Evolutionary conservation across 2,329 filamentous ascomycete genomes (phyloP).

Genomic region (Trichoderma sp.): DNA sequence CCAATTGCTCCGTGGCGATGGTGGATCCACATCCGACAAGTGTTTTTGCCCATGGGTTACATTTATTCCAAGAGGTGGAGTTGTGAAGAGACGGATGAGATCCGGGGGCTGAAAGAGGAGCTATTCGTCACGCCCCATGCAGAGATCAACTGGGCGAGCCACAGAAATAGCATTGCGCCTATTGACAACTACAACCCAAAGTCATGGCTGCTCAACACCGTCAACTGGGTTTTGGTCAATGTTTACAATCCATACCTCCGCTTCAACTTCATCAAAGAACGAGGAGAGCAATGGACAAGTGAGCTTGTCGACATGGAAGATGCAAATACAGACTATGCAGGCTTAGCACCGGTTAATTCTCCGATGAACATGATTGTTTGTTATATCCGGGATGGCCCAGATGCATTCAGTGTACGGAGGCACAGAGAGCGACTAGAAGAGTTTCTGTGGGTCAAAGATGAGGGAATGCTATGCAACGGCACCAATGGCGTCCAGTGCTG

Average conservation of each 20-base stretch:
- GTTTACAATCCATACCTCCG: conserved; percentile 81
- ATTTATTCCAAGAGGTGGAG: conserved; percentile 82
- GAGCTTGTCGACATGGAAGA: conserved; percentile 88
- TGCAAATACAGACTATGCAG: conserved; percentile 83
- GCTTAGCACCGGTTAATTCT: conserved; percentile 84
- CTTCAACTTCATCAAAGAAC: conserved; percentile 62
- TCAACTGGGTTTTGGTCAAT: conserved; percentile 77
- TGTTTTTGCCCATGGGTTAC: conserved; percentile 92
- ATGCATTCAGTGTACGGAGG: conserved; percentile 68
- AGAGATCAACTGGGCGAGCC: conserved; percentile 71
- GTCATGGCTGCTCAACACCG: conserved; percentile 73
- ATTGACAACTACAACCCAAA: conserved; percentile 94
- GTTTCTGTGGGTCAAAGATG: conserved; percentile 86
- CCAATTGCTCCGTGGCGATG: conserved; percentile 89
- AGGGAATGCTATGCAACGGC: conserved; percentile 92
- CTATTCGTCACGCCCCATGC: conserved; percentile 78
- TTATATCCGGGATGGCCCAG: conserved; percentile 81
- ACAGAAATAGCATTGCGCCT: conserved; percentile 80
- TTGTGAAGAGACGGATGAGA: conserved; percentile 73
- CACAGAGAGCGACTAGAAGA: conserved; percentile 83
- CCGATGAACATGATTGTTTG: conserved; percentile 88
- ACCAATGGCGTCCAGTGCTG: conserved; percentile 98
- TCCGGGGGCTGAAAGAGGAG: conserved; percentile 73
- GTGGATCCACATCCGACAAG: conserved; percentile 98
- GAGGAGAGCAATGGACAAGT: conserved; percentile 79